A percentile compares a stretch with the other conserved stretches of the same genome.
These are phyloP conservation scores for Ophiostoma piceae DNA, from an alignment of 2,329 filamentous ascomycete genomes.

Conservation along the genomic window DNA sequence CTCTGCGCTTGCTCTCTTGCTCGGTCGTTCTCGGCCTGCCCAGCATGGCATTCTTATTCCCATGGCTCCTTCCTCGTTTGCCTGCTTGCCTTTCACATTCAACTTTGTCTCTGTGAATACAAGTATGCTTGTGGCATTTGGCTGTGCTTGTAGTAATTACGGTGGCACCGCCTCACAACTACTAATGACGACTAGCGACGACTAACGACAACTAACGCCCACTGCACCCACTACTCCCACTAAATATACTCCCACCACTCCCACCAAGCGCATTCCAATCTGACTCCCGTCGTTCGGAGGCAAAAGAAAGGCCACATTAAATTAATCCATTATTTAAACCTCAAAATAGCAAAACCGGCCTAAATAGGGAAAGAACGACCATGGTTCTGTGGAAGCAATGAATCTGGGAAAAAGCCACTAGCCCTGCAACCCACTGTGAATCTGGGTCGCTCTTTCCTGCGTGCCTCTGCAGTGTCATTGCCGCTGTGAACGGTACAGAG, in stretches of 20 bases:
- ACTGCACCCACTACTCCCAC: conserved; percentile 12
- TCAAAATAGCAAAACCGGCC: conserved; percentile 2
- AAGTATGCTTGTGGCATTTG: background rate
- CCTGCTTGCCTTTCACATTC: background rate
- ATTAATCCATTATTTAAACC: background rate
- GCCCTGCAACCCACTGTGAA: conserved; percentile 6
- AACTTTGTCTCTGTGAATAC: background rate
- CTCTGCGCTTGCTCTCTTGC: background rate
- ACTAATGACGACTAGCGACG: conserved; percentile 3
- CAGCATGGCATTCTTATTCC: background rate
- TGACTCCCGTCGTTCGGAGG: conserved; percentile 20
- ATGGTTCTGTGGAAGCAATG: conserved; percentile 11
- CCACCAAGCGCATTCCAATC: conserved; percentile 17
- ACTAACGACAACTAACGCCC: conserved; percentile 2
- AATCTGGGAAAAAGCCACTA: conserved; percentile 17
- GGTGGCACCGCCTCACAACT: background rate
- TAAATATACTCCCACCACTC: conserved; percentile 12
- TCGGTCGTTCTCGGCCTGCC: background rate
- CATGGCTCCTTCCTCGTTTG: background rate
- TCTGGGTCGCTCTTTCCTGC: conserved; percentile 14
- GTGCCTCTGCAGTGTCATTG: background rate
- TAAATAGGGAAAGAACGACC: conserved; percentile 11
- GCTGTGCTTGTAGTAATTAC: background rate
- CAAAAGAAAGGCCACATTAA: background rate
- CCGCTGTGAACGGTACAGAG: background rate